Percentiles rank a stretch among this genome's conserved stretches.
These are phyloP conservation scores for Tilletia setariae DNA, from an alignment of 1,284 basidiomycete species.

Conservation along the genomic window DNA sequence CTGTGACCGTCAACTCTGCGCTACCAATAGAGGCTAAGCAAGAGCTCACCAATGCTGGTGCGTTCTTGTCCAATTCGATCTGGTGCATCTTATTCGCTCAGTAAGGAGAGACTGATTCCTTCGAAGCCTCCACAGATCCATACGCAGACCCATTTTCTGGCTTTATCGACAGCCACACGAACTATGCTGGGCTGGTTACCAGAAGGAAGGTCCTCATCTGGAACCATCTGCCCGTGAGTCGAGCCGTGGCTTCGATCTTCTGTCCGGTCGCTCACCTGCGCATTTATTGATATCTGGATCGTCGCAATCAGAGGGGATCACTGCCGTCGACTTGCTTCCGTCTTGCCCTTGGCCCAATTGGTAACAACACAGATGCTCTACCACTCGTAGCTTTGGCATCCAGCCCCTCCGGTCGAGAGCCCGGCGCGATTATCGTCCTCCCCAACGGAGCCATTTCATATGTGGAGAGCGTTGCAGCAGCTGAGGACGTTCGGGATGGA, in stretches of 20 bases:
- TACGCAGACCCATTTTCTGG: conserved; percentile 38
- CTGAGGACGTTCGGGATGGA: conserved; percentile 28
- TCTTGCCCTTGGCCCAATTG: conserved; percentile 29
- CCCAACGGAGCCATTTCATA: conserved; percentile 33
- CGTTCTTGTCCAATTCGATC: neutral
- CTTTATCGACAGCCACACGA: conserved; percentile 36
- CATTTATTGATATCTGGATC: neutral
- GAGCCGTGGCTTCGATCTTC: neutral
- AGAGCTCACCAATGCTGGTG: conserved; percentile 23
- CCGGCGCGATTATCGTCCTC: conserved; percentile 37
- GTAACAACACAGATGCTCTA: conserved; percentile 22
- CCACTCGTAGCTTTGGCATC: conserved; percentile 31
- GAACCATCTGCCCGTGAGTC: conserved; percentile 39
- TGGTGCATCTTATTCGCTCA: neutral
- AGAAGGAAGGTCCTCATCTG: conserved; percentile 41
- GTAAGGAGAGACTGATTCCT: no score
- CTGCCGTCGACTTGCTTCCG: conserved; percentile 38
- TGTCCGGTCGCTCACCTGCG: neutral
- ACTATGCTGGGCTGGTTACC: conserved; percentile 40
- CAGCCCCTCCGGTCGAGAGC: conserved; percentile 29
- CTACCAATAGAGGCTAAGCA: conserved; percentile 35
- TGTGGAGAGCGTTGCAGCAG: conserved; percentile 41
- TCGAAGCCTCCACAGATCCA: conserved; percentile 23
- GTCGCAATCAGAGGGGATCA: conserved; percentile 23
- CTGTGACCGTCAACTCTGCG: conserved; percentile 33